A percentile compares a stretch with the other conserved stretches of the same genome.
These are phyloP conservation scores for Cryptococcus sp. DNA, from an alignment of 1,284 basidiomycete species.

Conservation along the genomic window DNA sequence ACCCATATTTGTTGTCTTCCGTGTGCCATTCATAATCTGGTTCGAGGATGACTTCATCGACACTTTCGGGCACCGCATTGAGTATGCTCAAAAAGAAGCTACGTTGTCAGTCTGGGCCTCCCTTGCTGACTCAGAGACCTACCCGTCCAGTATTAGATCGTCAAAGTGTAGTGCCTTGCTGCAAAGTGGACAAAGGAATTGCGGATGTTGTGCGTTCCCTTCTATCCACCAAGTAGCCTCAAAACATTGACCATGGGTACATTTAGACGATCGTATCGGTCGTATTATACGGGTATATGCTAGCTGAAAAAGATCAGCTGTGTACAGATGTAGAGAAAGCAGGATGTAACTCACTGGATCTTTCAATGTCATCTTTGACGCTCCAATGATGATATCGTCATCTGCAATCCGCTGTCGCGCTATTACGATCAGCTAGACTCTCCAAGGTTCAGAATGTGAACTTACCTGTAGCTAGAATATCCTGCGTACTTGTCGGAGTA, in stretches of 20 bases:
- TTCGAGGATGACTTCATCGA: slow-evolving; percentile 91
- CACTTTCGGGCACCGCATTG: slow-evolving; percentile 56
- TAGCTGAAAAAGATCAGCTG: slow-evolving; percentile 55
- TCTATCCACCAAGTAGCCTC: slow-evolving; percentile 92
- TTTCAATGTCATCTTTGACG: slow-evolving; percentile 81
- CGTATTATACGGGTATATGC: slow-evolving; percentile 81
- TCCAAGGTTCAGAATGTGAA: neutral
- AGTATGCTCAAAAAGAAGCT: slow-evolving; percentile 31
- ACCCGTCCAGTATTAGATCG: slow-evolving; percentile 90
- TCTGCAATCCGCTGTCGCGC: neutral
- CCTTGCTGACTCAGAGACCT: slow-evolving; percentile 32
- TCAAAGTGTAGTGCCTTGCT: slow-evolving; percentile 70
- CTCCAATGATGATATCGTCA: neutral
- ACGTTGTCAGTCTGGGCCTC: slow-evolving; percentile 3
- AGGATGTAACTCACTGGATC: slow-evolving; percentile 66
- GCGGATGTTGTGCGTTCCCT: slow-evolving; percentile 93
- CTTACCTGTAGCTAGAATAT: slow-evolving; percentile 16
- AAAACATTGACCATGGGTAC: slow-evolving; percentile 92
- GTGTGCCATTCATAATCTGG: slow-evolving; percentile 95
- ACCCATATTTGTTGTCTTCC: slow-evolving; percentile 75
- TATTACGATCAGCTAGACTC: neutral
- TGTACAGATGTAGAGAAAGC: slow-evolving; percentile 1
- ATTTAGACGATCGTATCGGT: slow-evolving; percentile 78
- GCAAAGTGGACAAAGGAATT: slow-evolving; percentile 95
- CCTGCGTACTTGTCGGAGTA: slow-evolving; percentile 20